phyloP scores from a whole-genome alignment of 108 stramenopile genomes.

The Hondaea fermentalgiana region DNA sequence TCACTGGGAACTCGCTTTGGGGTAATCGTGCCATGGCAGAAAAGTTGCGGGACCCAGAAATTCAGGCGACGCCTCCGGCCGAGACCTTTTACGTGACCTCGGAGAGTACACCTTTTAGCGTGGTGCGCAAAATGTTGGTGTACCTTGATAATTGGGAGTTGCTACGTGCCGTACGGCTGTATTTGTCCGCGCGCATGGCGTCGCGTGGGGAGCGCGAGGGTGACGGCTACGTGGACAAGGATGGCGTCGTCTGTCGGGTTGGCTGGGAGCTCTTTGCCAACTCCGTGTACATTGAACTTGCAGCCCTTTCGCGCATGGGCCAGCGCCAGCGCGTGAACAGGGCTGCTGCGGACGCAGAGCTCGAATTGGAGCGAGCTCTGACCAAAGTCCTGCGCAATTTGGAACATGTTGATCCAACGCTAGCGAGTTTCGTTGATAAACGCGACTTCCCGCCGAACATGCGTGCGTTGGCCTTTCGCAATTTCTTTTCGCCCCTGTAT shows the following conservation, averaged over 20 bases:
- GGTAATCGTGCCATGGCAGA: not conserved
- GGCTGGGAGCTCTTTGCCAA: not conserved
- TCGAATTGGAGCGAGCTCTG: not conserved
- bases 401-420: not conserved
- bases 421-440: not conserved
- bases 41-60: not conserved
- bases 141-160: not conserved
- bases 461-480: not conserved
- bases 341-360: not conserved
- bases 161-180: not conserved
- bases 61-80: not conserved
- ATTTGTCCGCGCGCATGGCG: not conserved
- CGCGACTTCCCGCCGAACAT: constrained; percentile 9
- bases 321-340: not conserved
- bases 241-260: not conserved
- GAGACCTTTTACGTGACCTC: constrained; percentile 1
- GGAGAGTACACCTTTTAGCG: not conserved
- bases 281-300: not conserved
- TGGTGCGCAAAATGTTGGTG: not conserved
- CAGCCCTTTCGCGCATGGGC: not conserved
- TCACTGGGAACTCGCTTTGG: not conserved
- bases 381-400: not conserved
- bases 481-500: not conserved
- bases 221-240: not conserved
- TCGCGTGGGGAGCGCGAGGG: not conserved